A percentile compares a stretch with the other conserved stretches of the same genome.
These are phyloP conservation scores for Luzula sylvatica DNA, from an alignment of 176 grass and related monocot species.

Conservation along the genomic window DNA sequence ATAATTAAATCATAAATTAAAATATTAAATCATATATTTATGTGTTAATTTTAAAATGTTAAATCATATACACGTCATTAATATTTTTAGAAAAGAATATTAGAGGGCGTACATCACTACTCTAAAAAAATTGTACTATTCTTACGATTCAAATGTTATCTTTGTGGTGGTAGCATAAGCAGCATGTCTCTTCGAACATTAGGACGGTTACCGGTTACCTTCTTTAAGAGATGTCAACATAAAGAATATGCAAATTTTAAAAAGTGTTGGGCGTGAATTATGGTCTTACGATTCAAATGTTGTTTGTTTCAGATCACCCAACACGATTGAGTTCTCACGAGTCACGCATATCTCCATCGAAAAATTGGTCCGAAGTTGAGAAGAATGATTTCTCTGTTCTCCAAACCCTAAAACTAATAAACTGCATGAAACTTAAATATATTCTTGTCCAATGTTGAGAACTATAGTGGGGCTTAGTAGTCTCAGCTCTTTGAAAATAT, in stretches of 20 bases:
- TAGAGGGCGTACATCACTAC: too few relatives aligned
- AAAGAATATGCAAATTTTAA: constrained; percentile 4
- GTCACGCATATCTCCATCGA: not conserved
- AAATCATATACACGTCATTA: too few relatives aligned
- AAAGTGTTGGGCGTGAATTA: constrained; percentile 15
- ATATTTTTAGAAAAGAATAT: too few relatives aligned
- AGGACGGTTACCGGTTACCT: constrained; percentile 32
- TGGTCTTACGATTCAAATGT: not conserved
- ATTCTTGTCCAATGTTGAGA: not conserved
- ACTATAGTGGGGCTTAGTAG: not conserved
- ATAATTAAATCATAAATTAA: too few relatives aligned
- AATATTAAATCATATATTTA: too few relatives aligned
- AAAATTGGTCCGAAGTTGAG: not conserved
- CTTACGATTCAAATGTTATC: too few relatives aligned
- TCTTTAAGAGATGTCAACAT: constrained; percentile 20
- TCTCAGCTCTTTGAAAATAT: not conserved
- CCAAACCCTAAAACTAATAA: not conserved
- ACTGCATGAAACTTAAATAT: not conserved
- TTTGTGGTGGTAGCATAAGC: too few relatives aligned
- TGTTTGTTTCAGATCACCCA: not conserved
- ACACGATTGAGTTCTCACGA: not conserved
- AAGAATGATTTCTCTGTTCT: not conserved
- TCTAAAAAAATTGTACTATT: too few relatives aligned
- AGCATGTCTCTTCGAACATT: constrained; percentile 22
- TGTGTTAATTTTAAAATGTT: too few relatives aligned